A percentile compares a stretch with the other conserved stretches of the same genome.
phyloP scores from a whole-genome alignment of 192 early-diverging fungal genomes.

The Coemansia sp. region DNA sequence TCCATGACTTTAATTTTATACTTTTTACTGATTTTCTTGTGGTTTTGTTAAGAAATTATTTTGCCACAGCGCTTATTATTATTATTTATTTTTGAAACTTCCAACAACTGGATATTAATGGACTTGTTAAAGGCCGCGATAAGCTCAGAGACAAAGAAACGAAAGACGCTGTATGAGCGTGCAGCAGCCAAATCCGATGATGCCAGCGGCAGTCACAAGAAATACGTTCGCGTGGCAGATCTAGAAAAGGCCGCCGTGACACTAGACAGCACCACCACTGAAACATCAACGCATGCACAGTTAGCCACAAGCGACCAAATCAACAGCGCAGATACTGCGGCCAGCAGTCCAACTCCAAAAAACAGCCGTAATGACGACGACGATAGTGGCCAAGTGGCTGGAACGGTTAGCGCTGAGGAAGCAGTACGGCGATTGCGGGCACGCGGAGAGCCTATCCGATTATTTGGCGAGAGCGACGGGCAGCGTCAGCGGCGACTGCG shows the following conservation, averaged over 20 bases:
- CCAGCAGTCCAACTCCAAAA: background rate
- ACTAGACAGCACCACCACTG: conserved; percentile 51
- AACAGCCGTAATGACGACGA: background rate
- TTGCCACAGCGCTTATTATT: background rate
- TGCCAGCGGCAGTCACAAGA: conserved; percentile 55
- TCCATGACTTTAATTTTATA: conserved; percentile 5
- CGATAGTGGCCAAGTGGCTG: conserved; percentile 7
- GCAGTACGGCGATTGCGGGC: conserved; percentile 79
- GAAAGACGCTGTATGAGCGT: conserved; percentile 56
- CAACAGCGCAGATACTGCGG: background rate
- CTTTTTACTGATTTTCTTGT: background rate
- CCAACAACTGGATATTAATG: conserved; percentile 33
- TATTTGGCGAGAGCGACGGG: conserved; percentile 88
- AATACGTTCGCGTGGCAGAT: conserved; percentile 84
- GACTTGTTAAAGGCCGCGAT: conserved; percentile 70
- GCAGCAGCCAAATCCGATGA: conserved; percentile 31
- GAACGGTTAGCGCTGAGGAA: conserved; percentile 66
- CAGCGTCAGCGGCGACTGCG: conserved; percentile 79
- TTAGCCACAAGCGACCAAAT: background rate
- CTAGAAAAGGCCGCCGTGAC: conserved; percentile 64
- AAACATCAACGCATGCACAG: background rate
- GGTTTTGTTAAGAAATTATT: background rate
- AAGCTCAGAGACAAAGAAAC: conserved; percentile 62
- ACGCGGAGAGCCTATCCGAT: conserved; percentile 82
- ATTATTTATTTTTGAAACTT: background rate